Percentiles rank a stretch among this genome's conserved stretches.
These are phyloP conservation scores for Ilex paraguariensis DNA, from an alignment of 305 asterid genomes.

Conservation along the genomic window DNA sequence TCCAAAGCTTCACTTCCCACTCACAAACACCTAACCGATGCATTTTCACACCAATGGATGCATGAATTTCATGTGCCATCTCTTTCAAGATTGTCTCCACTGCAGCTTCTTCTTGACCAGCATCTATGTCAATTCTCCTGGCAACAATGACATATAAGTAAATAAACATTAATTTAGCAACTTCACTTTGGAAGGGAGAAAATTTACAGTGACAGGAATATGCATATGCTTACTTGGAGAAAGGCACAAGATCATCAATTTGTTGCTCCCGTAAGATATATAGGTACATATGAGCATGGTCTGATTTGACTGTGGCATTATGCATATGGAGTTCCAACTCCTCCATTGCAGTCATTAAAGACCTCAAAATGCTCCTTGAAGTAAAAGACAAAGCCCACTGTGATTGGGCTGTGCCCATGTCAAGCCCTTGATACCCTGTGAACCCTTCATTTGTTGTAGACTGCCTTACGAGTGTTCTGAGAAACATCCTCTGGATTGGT, in stretches of 20 bases:
- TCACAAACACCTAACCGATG: slow-evolving; percentile 88
- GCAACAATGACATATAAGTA: slow-evolving; percentile 11
- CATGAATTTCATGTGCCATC: slow-evolving; percentile 63
- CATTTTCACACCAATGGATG: slow-evolving; percentile 85
- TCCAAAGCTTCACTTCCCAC: slow-evolving; percentile 96
- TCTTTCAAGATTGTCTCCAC: slow-evolving; percentile 67
- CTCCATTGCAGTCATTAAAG: slow-evolving; percentile 88
- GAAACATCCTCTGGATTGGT: slow-evolving; percentile 74
- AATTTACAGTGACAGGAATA: neutral
- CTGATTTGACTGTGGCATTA: slow-evolving; percentile 72
- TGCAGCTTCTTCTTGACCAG: slow-evolving; percentile 57
- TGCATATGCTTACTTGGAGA: slow-evolving; percentile 53
- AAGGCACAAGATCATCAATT: slow-evolving; percentile 80
- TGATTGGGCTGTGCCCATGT: slow-evolving; percentile 46
- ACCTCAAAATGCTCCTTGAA: slow-evolving; percentile 87
- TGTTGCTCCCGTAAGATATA: slow-evolving; percentile 82
- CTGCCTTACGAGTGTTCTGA: slow-evolving; percentile 93
- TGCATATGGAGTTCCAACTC: slow-evolving; percentile 97
- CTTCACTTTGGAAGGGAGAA: neutral
- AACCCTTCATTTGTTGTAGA: slow-evolving; percentile 77
- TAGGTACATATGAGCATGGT: slow-evolving; percentile 95
- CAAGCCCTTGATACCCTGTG: slow-evolving; percentile 51
- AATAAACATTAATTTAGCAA: neutral
- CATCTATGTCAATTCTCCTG: slow-evolving; percentile 54
- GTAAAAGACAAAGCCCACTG: slow-evolving; percentile 68